These are phyloP conservation scores for Botrytis aclada DNA, from an alignment of 2,329 filamentous ascomycete species.

Conservation along the genomic window DNA sequence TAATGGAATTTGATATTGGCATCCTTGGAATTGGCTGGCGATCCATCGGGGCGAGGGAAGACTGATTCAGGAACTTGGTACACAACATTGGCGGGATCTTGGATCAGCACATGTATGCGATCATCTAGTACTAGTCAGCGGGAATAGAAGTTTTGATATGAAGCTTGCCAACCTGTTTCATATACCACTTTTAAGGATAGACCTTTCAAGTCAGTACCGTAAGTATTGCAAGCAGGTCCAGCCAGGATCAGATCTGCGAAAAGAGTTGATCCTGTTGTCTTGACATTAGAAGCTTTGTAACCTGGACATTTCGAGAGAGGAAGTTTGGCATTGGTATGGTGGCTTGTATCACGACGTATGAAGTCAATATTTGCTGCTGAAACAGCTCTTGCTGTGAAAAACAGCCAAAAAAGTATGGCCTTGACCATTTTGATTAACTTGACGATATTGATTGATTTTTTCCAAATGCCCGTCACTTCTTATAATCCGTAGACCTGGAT, in stretches of 20 bases:
- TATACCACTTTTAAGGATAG: slow-evolving; percentile 60
- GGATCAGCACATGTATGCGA: slow-evolving; percentile 63
- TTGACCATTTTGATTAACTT: not conserved
- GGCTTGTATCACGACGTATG: not conserved
- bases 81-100: slow-evolving; percentile 54
- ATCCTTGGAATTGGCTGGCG: slow-evolving; percentile 35
- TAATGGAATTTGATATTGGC: slow-evolving; percentile 52
- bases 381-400: not conserved
- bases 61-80: slow-evolving; percentile 61
- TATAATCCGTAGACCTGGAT: not conserved
- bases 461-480: not conserved
- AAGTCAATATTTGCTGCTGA: slow-evolving; percentile 1
- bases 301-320: slow-evolving; percentile 46
- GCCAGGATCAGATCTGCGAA: slow-evolving; percentile 58
- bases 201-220: slow-evolving; percentile 54
- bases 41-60: slow-evolving; percentile 49
- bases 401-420: not conserved
- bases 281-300: slow-evolving; percentile 51
- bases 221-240: slow-evolving; percentile 57
- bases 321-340: slow-evolving; percentile 17
- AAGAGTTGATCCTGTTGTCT: slow-evolving; percentile 43
- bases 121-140: slow-evolving; percentile 41
- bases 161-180: slow-evolving; percentile 49
- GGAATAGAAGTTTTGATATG: slow-evolving; percentile 31
- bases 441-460: not conserved